Evolutionary conservation across 768 basidiomycete species (phyloP), one percentile per base, ranked within the genome.

Genomic region (Naganishia antarctica): DNA sequence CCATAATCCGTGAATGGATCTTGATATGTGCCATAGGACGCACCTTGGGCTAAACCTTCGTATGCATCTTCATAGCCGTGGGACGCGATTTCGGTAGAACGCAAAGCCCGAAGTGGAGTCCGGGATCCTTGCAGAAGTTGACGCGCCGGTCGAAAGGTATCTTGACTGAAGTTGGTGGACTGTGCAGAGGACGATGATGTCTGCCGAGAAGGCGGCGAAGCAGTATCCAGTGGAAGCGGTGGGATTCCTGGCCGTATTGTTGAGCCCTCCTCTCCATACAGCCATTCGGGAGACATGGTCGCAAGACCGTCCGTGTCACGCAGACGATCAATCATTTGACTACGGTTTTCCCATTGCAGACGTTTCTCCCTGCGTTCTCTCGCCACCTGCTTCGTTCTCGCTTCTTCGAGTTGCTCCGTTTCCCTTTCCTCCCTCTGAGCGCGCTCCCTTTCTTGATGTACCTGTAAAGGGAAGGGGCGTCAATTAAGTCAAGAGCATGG

Each of bases 301-400:
- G 53, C 53, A 21, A 57, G 53, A 41, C 53, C 53, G 4, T 57
- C 53, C 9, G 37, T 40, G 37, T 37, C 53, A 3, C 53, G 53
- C 53, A 57, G 37, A 13, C 53, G 34, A 21, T 57, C 53, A n/a
- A 57, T 15, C 46, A 61, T 61, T 31, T 61, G 60, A 18, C 45
- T 44, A 31, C 53, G 28, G 26, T 47, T 67, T 48, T 67, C 66
- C 61, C 61, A 67, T 26, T 53, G 66, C 63, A 37, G 53, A 59
- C 65, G 67, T 64, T 49, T 66, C 64, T 63, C 69, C 47, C 53
- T 66, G 25, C 66, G 64, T 58, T 61, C 63, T 25, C 21, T 61
- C 16, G 44, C 68, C 43, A 62, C 68, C 43, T 61, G 63, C 21
- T 41, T 60, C 34, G 47, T 66, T 44, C 63, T 37, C 41, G 59